Evolutionary conservation across 1,284 basidiomycete species (phyloP), one percentile per base, ranked within the genome.

Genomic region (Exobasidium rhododendri): DNA sequence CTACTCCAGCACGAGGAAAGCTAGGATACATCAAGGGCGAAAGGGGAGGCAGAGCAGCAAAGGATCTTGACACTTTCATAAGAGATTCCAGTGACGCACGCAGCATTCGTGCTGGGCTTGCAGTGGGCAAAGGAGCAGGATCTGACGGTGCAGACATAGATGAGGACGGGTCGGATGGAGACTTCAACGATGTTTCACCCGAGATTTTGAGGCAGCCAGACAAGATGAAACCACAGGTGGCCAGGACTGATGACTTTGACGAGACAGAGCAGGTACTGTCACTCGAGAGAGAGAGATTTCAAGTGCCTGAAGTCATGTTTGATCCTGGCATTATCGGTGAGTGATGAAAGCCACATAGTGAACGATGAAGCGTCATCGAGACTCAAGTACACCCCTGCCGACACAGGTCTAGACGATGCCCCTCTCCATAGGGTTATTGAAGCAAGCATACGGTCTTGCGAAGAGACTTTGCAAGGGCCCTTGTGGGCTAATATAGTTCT

Each of bases 401-500:
- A 58, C 29, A 52, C 80, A 92, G 91, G 91, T 3, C 81, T 97
- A 46, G 85, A 88, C 11, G 92, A 96, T 77, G 83, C 85, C 20
- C 91, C 92, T 0, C 81, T 97, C 17, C 83, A 91, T 26, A 85
- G 85, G 59, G 87, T 88, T 4, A 86, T 96, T 59, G 88, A 88
- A 35, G 77, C 85, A 61, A 87, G 88, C 60, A 92, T 97, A 74
- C 83, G 84, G 20, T 52, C 61, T 14, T 46, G 32, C 0, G 82
- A 85, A 54, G 90, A 92, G 70, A 65, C 56, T 5, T 73, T 93
- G 35, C 90, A 87, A 69, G 92, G 90, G 28, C 86, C 96, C 86
- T 92, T 92, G 80, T 97, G 92, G 92, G 86, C 86, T 43, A 92
- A 97, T 79, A 92, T 97, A 66, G 88, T 90, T 4, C 82, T 96